A percentile compares a stretch with the other conserved stretches of the same genome.
Conservation (phyloP, 257 asterid species). For the Nicotiana otophora region DNA sequence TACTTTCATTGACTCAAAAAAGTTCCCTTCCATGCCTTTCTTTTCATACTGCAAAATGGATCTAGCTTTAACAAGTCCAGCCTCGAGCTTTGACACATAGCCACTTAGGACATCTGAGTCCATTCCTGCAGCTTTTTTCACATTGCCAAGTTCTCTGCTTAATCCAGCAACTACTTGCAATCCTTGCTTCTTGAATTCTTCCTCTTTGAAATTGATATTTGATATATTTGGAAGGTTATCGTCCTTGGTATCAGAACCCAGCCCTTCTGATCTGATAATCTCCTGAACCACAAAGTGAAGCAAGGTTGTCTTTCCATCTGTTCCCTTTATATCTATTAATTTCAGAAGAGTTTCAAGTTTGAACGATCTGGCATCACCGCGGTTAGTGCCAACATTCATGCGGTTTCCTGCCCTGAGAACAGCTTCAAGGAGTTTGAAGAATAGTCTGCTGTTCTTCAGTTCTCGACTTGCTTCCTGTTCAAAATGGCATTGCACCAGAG, state of each 20-base stretch:
- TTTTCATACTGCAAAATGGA: constrained; percentile 12
- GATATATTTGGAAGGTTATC: constrained; percentile 23
- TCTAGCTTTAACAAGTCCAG: constrained; percentile 25
- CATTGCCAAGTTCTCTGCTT: constrained; percentile 46
- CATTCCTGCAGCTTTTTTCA: constrained; percentile 51
- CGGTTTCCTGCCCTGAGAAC: constrained; percentile 74
- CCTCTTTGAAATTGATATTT: constrained; percentile 26
- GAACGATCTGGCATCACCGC: constrained; percentile 68
- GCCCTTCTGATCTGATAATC: constrained; percentile 67
- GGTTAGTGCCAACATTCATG: constrained; percentile 69
- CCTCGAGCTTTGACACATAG: constrained; percentile 41
- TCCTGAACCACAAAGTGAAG: constrained; percentile 75
- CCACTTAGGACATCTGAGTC: constrained; percentile 47
- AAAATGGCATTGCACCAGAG: not conserved
- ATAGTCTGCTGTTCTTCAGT: constrained; percentile 50
- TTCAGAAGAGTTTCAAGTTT: constrained; percentile 70
- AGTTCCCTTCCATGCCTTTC: constrained; percentile 11
- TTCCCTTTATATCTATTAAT: constrained; percentile 54
- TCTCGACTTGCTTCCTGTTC: constrained; percentile 58
- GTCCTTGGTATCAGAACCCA: constrained; percentile 34
- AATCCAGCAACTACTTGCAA: constrained; percentile 54
- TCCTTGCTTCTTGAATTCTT: constrained; percentile 41
- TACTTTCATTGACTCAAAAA: constrained; percentile 31
- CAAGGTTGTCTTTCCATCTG: constrained; percentile 67
- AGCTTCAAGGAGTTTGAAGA: constrained; percentile 75